Conservation (phyloP, 306 rosid genomes). For the Arachis hypogaea region DNA sequence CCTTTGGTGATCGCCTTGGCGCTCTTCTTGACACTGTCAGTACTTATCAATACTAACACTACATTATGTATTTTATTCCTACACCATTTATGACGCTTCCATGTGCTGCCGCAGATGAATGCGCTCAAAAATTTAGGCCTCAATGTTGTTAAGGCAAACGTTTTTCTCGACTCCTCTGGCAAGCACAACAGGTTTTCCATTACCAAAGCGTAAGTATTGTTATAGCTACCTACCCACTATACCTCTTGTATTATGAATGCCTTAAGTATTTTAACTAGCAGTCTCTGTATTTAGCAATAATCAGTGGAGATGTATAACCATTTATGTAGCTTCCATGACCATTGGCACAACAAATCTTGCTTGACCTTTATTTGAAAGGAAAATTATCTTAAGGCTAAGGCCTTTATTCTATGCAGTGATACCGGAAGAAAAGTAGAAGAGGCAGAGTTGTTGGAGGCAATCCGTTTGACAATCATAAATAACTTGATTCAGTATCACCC, state of each 20-base stretch:
- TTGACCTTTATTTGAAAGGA: too few species aligned
- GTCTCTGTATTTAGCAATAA: too few species aligned
- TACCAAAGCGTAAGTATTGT: slow-evolving; percentile 75
- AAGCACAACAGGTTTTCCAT: slow-evolving; percentile 92
- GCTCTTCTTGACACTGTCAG: slow-evolving; percentile 92
- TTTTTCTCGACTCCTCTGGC: slow-evolving; percentile 91
- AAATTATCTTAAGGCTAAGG: too few species aligned
- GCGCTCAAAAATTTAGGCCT: slow-evolving; percentile 90
- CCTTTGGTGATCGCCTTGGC: slow-evolving; percentile 98
- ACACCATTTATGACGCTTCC: background rate
- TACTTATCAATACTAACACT: background rate
- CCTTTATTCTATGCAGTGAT: slow-evolving; percentile 63
- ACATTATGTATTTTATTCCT: too few species aligned
- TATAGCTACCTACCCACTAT: too few species aligned
- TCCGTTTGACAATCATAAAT: slow-evolving; percentile 89
- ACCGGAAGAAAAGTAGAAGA: slow-evolving; percentile 95
- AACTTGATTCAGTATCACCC: slow-evolving; percentile 89
- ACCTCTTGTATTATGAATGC: too few species aligned
- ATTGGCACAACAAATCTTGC: too few species aligned
- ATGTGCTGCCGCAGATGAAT: slow-evolving; percentile 73
- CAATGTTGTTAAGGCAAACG: slow-evolving; percentile 97
- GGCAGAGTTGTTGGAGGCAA: slow-evolving; percentile 96
- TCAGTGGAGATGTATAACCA: too few species aligned
- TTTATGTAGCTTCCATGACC: too few species aligned
- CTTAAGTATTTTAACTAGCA: too few species aligned